A percentile compares a stretch with the other conserved stretches of the same genome.
These are phyloP conservation scores for Mycocentrospora acerina DNA, from an alignment of 2,329 filamentous ascomycete species.

Conservation along the genomic window DNA sequence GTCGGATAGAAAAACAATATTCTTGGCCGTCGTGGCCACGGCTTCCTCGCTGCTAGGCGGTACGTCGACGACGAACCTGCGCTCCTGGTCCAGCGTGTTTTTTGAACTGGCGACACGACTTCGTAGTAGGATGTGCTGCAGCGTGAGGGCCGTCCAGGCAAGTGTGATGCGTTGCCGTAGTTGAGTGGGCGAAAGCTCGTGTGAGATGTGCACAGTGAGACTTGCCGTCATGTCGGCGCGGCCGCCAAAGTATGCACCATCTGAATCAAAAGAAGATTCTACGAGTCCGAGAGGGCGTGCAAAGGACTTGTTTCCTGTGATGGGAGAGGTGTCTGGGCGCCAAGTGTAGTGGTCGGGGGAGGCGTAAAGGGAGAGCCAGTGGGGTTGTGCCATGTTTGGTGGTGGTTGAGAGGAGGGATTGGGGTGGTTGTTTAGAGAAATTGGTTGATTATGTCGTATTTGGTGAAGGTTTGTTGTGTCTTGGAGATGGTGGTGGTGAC, in stretches of 20 bases:
- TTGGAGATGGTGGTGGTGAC: no score
- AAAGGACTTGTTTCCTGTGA: conserved; percentile 25
- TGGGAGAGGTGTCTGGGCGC: conserved; percentile 16
- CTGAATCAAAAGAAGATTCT: conserved; percentile 48
- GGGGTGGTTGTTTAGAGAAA: no score
- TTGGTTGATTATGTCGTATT: no score
- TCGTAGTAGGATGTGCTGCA: conserved; percentile 44
- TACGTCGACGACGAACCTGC: conserved; percentile 40
- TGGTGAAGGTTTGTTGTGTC: no score
- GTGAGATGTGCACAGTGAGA: conserved; percentile 40
- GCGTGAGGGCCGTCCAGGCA: conserved; percentile 44
- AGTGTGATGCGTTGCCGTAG: conserved; percentile 40
- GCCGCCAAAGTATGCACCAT: conserved; percentile 48
- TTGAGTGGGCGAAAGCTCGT: conserved; percentile 27
- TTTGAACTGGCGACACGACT: no score
- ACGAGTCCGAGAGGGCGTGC: conserved; percentile 46
- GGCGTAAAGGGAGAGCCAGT: conserved; percentile 47
- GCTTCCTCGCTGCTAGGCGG: conserved; percentile 30
- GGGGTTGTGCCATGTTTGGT: conserved; percentile 2
- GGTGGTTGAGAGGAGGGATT: no score
- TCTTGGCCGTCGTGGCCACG: conserved; percentile 27
- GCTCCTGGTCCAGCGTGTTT: no score
- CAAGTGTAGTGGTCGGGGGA: conserved; percentile 39
- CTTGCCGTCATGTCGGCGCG: conserved; percentile 48
- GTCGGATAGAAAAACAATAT: conserved; percentile 44